Base-by-base conservation (phyloP, 2,329 filamentous ascomycete species). In the Talaromyces sp. region DNA sequence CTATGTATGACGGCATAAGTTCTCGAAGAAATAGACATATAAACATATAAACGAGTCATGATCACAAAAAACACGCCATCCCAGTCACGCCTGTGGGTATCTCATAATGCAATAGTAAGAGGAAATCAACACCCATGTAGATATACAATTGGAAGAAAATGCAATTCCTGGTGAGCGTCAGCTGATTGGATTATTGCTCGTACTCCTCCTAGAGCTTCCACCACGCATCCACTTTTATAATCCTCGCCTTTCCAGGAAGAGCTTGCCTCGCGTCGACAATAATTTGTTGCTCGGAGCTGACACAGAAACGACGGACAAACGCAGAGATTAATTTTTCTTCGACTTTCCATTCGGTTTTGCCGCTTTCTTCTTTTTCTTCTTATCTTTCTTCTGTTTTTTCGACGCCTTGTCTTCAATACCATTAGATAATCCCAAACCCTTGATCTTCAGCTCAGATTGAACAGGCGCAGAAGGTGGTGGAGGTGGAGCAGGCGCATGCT, bases 401-500 rank as follows among this genome's bases (percentile, higher is more conserved):
- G 57, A 17, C 6, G 27, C 45, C 19, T 66, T 62, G 35, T 50
- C 35, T 31, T 52, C 60, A n/a, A 47, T 62, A 25, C 19, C 50
- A 9, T 59, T 64, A 22, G 54, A 59, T 25, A 41, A n/a, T 8
- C 59, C 37, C 22, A 61, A 49, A 19, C 60, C 63, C 11, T 61
- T 65, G 1, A 33, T 50, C 22, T 65, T 57, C 33, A 49, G 33
- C 22, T 61, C 58, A 35, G 61, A 49, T 22, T 33, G 41, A 41
- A 49, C 10, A 22, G 49, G 49, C 9, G 39, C 49, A 19, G 49
- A 31, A n/a, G 59, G 56, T 17, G 66, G 65, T 25, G 68, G 63
- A 2, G 66, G 67, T 54, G 67, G 64, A 15, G 66, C 57, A 52
- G 63, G 50, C 2, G 67, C 69, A 41, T 67, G 62, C 54, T 69